phyloP scores from a whole-genome alignment of 2,329 filamentous ascomycete genomes.

The Phaeoacremonium minimum region DNA sequence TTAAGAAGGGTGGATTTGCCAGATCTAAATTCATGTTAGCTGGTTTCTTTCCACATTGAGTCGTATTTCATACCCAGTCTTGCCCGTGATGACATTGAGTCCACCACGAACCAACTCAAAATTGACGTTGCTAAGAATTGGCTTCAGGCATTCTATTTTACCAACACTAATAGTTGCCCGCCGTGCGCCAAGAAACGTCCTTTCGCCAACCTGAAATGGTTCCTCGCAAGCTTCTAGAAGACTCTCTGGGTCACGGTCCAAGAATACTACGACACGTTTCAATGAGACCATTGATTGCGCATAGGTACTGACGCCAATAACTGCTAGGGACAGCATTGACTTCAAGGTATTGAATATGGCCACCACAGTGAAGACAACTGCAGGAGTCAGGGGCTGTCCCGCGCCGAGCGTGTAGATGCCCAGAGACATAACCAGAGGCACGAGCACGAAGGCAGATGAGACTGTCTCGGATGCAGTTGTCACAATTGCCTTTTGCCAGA shows the following conservation, averaged over 20 bases:
- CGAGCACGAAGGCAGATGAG: constrained; percentile 2
- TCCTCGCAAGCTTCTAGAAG: neutral
- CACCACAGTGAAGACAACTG: constrained; percentile 1
- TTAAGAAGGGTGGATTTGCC: constrained; percentile 2
- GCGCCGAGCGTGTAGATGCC: constrained; percentile 2
- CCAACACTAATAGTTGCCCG: neutral
- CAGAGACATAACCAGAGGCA: constrained; percentile 2
- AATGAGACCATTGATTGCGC: neutral
- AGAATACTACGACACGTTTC: neutral
- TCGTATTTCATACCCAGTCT: constrained; percentile 2
- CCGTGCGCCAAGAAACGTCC: neutral
- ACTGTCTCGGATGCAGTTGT: constrained; percentile 1
- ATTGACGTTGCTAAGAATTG: neutral
- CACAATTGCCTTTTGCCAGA: constrained; percentile 1
- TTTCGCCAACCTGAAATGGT: neutral
- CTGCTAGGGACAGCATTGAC: constrained; percentile 3
- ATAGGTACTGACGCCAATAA: constrained; percentile 1
- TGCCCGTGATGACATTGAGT: constrained; percentile 2
- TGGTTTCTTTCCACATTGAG: too few relatives aligned
- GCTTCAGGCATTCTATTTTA: neutral
- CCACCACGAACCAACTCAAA: neutral
- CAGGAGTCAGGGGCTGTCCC: neutral
- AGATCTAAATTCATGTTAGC: too few relatives aligned
- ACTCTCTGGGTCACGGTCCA: neutral
- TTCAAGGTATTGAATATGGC: constrained; percentile 1